Conservation (phyloP, 169 alveolate species). For the Ichthyophthirius multifiliis region DNA sequence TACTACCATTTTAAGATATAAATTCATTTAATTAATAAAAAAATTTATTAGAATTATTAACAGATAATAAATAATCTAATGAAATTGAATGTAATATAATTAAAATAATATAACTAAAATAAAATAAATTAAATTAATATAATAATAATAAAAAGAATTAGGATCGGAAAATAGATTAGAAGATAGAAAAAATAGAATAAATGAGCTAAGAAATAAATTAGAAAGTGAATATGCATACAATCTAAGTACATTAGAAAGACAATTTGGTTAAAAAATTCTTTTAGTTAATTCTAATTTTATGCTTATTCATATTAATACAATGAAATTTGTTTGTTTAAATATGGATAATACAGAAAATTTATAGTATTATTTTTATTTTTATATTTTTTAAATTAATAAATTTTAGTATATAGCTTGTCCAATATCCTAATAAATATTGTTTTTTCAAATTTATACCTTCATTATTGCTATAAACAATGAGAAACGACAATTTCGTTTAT, state of each 20-base stretch:
- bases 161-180: background rate
- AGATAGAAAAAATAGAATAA: background rate
- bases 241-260: background rate
- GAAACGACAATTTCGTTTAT: conserved; percentile 42
- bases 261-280: conserved; percentile 7
- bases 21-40: conserved; percentile 16
- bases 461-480: conserved; percentile 14
- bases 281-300: conserved; percentile 33
- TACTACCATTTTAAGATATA: conserved; percentile 20
- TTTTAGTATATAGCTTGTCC: conserved; percentile 19
- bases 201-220: background rate
- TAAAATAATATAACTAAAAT: background rate
- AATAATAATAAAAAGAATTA: background rate
- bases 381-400: background rate
- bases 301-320: conserved; percentile 31
- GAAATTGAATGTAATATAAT: conserved; percentile 5
- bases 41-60: background rate
- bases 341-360: conserved; percentile 29
- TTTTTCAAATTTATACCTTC: conserved; percentile 41
- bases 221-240: background rate
- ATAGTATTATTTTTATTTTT: background rate
- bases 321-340: conserved; percentile 28
- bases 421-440: conserved; percentile 29
- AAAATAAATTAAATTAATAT: background rate
- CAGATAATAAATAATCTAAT: background rate